phyloP scores from a whole-genome alignment of 108 stramenopile genomes.

The Nitzschia sp. region DNA sequence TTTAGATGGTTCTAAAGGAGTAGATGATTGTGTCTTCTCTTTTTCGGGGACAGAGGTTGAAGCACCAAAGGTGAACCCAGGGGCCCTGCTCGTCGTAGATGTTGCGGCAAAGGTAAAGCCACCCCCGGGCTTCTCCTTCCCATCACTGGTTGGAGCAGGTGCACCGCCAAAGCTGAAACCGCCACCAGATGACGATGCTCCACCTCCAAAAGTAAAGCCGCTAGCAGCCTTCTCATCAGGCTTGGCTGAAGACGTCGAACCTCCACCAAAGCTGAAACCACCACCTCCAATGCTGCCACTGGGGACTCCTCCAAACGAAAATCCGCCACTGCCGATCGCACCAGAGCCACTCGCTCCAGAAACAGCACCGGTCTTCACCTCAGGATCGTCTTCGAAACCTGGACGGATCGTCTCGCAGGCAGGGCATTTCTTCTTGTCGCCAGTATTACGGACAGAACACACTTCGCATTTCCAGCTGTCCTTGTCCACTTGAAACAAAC shows the following conservation, averaged over 20 bases:
- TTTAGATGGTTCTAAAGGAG: too few species aligned
- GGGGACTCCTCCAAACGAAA: slow-evolving; percentile 44
- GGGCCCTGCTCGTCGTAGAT: not conserved
- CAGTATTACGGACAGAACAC: slow-evolving; percentile 75
- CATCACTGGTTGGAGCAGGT: too few species aligned
- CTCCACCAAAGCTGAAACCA: slow-evolving; percentile 62
- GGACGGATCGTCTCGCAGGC: slow-evolving; percentile 84
- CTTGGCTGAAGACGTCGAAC: slow-evolving; percentile 6
- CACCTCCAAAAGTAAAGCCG: slow-evolving; percentile 39
- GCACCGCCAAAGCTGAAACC: not conserved
- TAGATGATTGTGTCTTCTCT: not conserved
- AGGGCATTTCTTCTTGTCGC: slow-evolving; percentile 46
- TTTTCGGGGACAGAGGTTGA: not conserved
- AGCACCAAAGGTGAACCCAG: not conserved
- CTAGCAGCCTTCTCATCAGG: not conserved
- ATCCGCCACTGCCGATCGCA: slow-evolving; percentile 51
- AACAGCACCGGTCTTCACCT: not conserved
- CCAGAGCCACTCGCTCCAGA: not conserved
- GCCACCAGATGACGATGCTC: slow-evolving; percentile 10
- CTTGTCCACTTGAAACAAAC: slow-evolving; percentile 50
- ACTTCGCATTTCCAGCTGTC: slow-evolving; percentile 86
- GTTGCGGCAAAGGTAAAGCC: slow-evolving; percentile 37
- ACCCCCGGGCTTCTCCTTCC: too few species aligned
- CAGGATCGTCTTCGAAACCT: slow-evolving; percentile 42
- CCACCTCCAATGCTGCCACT: slow-evolving; percentile 46